A percentile compares a stretch with the other conserved stretches of the same genome.
Evolutionary conservation across 495 filamentous ascomycete species (phyloP).

Genomic region (Aspergillus egyptiacus): DNA sequence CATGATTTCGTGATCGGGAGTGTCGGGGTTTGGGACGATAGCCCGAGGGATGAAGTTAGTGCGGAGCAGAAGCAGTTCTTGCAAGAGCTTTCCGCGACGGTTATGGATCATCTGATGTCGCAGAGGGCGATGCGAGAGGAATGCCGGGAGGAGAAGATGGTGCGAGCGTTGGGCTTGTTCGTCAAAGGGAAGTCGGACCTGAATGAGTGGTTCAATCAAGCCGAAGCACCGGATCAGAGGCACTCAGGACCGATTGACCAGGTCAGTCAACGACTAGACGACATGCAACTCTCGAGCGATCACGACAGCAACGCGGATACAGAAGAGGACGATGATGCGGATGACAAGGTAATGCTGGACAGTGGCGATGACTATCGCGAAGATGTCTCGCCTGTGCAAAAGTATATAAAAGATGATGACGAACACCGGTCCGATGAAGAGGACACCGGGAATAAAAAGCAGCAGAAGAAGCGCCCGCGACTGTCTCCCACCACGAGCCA

Average conservation of each 20-base stretch:
- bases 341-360: too few species aligned
- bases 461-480: constrained; percentile 12
- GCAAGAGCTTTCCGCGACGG: constrained; percentile 39
- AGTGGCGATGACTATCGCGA: too few species aligned
- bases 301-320: too few species aligned
- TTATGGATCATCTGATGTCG: constrained; percentile 54
- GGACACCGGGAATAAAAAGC: background rate
- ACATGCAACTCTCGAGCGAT: background rate
- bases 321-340: too few species aligned
- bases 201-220: constrained; percentile 16
- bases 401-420: background rate
- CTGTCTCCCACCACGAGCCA: constrained; percentile 22
- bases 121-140: constrained; percentile 44
- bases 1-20: constrained; percentile 59
- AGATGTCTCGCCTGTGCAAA: background rate
- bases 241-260: constrained; percentile 2
- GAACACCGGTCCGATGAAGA: background rate
- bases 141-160: constrained; percentile 48
- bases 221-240: background rate
- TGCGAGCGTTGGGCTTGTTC: constrained; percentile 49
- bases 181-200: constrained; percentile 45
- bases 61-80: constrained; percentile 20
- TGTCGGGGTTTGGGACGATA: constrained; percentile 51
- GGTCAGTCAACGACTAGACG: background rate
- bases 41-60: constrained; percentile 17